Evolutionary conservation across 2,329 filamentous ascomycete species (phyloP).

Genomic region (Aureobasidium sp.): DNA sequence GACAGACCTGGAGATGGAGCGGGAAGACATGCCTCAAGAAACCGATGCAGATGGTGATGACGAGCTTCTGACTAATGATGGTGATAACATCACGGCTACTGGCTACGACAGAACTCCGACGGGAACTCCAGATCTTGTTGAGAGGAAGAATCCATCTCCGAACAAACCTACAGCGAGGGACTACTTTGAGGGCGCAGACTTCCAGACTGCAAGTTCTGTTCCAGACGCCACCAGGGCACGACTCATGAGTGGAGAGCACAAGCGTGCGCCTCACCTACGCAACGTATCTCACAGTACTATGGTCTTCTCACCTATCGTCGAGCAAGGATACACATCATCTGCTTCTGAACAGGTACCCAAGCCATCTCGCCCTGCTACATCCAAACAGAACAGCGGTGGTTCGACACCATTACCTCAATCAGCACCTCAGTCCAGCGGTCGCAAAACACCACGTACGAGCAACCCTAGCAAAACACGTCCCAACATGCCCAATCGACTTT

Average conservation of each 20-base stretch:
- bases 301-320: constrained; percentile 63
- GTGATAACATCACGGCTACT: constrained; percentile 40
- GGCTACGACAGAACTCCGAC: constrained; percentile 17
- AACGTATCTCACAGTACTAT: constrained; percentile 78
- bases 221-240: constrained; percentile 8
- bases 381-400: constrained; percentile 27
- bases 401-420: constrained; percentile 33
- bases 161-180: not conserved
- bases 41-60: constrained; percentile 86
- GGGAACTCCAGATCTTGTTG: constrained; percentile 10
- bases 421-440: constrained; percentile 1
- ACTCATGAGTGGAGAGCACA: constrained; percentile 18
- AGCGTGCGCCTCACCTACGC: constrained; percentile 50
- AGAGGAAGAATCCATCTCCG: constrained; percentile 4
- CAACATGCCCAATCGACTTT: constrained; percentile 46
- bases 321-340: constrained; percentile 24
- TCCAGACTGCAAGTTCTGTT: not conserved
- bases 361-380: constrained; percentile 19
- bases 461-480: constrained; percentile 46
- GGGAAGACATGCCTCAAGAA: constrained; percentile 47
- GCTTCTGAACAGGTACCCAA: constrained; percentile 2
- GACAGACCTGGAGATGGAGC: constrained; percentile 32
- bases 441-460: constrained; percentile 2
- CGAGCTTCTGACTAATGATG: constrained; percentile 77
- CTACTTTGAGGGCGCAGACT: constrained; percentile 7